These are phyloP conservation scores for Prunus fruticosa DNA, from an alignment of 306 rosid genomes.

Conservation along the genomic window DNA sequence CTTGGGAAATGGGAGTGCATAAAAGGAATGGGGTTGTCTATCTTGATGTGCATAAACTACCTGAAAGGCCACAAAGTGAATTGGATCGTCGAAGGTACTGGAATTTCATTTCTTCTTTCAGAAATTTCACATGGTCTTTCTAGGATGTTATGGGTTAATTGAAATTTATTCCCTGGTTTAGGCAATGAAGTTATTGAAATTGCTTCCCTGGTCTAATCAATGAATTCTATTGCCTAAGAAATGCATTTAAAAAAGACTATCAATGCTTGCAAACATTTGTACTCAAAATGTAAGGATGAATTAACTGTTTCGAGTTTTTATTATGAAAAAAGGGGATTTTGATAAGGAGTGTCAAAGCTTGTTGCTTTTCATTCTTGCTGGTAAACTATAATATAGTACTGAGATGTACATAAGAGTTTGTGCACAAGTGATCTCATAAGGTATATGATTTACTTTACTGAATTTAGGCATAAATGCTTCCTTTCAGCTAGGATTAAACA, in stretches of 20 bases:
- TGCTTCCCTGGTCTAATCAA: background rate
- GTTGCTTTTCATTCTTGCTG: background rate
- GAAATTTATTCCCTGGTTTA: background rate
- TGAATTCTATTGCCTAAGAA: background rate
- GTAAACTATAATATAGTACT: background rate
- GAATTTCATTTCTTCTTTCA: background rate
- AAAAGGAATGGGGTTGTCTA: conserved; percentile 94
- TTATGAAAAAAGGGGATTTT: background rate
- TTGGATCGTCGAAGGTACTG: conserved; percentile 81
- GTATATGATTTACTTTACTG: background rate
- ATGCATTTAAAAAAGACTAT: background rate
- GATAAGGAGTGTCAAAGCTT: background rate
- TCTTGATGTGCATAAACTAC: conserved; percentile 94
- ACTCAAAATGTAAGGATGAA: background rate
- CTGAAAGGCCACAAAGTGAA: conserved; percentile 85
- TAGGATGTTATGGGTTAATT: background rate
- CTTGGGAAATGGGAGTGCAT: conserved; percentile 99
- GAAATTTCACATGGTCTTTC: background rate
- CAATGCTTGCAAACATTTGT: background rate
- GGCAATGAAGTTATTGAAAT: background rate
- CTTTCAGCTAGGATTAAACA: background rate
- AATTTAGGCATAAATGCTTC: background rate
- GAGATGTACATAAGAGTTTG: background rate
- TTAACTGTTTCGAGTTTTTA: background rate
- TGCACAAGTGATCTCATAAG: background rate